phyloP scores from a whole-genome alignment of 805 yeast genomes.

The Brettanomyces anomalus region DNA sequence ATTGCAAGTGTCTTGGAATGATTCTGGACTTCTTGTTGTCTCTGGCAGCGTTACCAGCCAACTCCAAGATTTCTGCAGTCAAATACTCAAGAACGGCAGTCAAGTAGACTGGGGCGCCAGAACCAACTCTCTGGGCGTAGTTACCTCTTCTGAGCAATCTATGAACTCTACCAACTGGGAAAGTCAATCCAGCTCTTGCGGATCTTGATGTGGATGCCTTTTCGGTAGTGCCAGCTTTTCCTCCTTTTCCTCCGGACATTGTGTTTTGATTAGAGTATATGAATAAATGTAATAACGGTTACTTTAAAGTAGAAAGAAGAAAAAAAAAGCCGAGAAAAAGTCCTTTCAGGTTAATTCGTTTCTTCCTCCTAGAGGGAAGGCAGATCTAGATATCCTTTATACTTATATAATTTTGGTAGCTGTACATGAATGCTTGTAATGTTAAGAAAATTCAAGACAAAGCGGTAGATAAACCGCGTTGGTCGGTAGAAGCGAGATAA shows the following conservation, averaged over 20 bases:
- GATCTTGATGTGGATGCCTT: conserved; percentile 98
- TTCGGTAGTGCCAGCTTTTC: conserved; percentile 91
- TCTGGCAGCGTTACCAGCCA: conserved; percentile 98
- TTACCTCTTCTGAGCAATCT: conserved; percentile 93
- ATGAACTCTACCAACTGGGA: conserved; percentile 99
- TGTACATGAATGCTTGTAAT: too few species aligned
- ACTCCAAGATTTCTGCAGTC: conserved; percentile 96
- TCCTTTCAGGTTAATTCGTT: background rate
- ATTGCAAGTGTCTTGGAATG: conserved; percentile 96
- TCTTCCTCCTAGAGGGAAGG: too few species aligned
- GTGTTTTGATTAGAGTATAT: conserved; percentile 5
- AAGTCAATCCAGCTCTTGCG: conserved; percentile 95
- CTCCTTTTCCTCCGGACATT: conserved; percentile 73
- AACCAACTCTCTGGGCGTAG: conserved; percentile 98
- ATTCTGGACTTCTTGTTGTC: conserved; percentile 98
- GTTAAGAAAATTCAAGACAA: too few species aligned
- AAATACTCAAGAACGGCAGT: conserved; percentile 95
- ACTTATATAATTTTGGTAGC: too few species aligned
- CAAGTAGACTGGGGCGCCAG: conserved; percentile 98
- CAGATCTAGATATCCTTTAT: too few species aligned
- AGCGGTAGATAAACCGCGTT: too few species aligned
- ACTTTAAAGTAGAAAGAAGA: background rate
- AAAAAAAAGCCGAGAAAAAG: background rate
- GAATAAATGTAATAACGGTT: background rate
- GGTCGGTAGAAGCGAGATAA: too few species aligned